Evolutionary conservation across 2,329 filamentous ascomycete species (phyloP).

Genomic region (Penicillium sp.): DNA sequence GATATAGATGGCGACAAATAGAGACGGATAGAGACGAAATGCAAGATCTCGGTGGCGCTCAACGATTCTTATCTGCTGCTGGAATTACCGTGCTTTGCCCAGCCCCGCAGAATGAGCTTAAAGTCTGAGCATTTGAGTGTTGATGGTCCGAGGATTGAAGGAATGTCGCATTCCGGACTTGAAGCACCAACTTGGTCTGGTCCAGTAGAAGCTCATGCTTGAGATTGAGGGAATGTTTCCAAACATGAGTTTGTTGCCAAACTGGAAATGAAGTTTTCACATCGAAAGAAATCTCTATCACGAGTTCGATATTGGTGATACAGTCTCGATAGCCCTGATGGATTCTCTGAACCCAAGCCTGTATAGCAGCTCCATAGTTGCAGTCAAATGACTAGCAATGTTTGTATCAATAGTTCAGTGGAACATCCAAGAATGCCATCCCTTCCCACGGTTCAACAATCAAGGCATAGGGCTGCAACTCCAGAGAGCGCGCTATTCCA

Average conservation of each 20-base stretch:
- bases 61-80: slow-evolving; percentile 16
- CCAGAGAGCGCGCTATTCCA: not conserved
- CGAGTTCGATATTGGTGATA: no score
- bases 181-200: slow-evolving; percentile 6
- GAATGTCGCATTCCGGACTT: slow-evolving; percentile 23
- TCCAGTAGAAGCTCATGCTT: slow-evolving; percentile 3
- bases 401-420: slow-evolving; percentile 2
- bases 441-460: slow-evolving; percentile 16
- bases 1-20: slow-evolving; percentile 4
- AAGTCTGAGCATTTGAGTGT: slow-evolving; percentile 11
- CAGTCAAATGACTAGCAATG: no score
- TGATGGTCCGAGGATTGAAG: slow-evolving; percentile 8
- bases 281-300: no score
- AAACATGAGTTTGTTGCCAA: no score
- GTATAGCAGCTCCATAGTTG: no score
- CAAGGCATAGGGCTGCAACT: slow-evolving; percentile 12
- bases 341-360: no score
- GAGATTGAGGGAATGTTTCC: slow-evolving; percentile 11
- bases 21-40: slow-evolving; percentile 3
- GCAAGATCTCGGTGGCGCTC: slow-evolving; percentile 13
- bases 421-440: slow-evolving; percentile 19
- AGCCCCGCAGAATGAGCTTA: slow-evolving; percentile 10
- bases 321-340: no score
- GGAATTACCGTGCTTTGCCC: slow-evolving; percentile 1
- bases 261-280: no score